Evolutionary conservation across 768 basidiomycete species (phyloP).

Genomic region (Lactifluus subvellereus): DNA sequence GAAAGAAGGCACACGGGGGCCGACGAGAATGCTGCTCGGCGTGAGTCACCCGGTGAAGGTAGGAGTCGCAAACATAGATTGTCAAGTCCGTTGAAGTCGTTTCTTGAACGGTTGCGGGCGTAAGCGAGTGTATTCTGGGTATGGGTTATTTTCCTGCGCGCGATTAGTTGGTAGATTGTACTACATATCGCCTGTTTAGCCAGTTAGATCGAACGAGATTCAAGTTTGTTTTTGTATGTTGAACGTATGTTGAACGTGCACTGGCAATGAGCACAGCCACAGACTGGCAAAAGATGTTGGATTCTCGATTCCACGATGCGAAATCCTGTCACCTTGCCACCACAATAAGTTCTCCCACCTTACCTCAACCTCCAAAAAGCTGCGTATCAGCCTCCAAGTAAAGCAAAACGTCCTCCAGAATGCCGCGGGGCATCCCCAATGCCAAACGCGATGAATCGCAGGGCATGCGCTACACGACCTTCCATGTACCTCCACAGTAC

Average conservation of each 20-base stretch:
- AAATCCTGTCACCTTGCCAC: background rate
- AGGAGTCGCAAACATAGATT: conserved; percentile 13
- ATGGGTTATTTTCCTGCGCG: background rate
- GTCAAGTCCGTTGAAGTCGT: conserved; percentile 23
- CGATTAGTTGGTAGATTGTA: background rate
- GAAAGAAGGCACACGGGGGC: conserved; percentile 2
- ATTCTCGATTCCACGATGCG: background rate
- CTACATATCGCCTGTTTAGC: background rate
- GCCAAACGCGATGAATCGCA: conserved; percentile 69
- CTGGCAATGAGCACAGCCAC: conserved; percentile 2
- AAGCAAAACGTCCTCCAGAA: conserved; percentile 28
- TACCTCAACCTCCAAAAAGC: background rate
- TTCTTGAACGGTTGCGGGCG: conserved; percentile 20
- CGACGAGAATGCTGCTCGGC: conserved; percentile 22
- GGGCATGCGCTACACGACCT: conserved; percentile 74
- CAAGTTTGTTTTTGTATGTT: background rate
- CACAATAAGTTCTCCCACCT: background rate
- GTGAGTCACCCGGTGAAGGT: conserved; percentile 8
- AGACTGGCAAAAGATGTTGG: background rate
- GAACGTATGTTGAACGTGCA: background rate
- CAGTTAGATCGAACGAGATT: background rate
- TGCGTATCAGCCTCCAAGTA: background rate
- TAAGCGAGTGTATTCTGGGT: background rate
- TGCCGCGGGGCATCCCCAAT: conserved; percentile 82
- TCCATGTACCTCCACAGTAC: conserved; percentile 62